A percentile compares a stretch with the other conserved stretches of the same genome.
These are phyloP conservation scores for Fusarium nelsonii DNA, from an alignment of 2,329 filamentous ascomycete species.

Conservation along the genomic window DNA sequence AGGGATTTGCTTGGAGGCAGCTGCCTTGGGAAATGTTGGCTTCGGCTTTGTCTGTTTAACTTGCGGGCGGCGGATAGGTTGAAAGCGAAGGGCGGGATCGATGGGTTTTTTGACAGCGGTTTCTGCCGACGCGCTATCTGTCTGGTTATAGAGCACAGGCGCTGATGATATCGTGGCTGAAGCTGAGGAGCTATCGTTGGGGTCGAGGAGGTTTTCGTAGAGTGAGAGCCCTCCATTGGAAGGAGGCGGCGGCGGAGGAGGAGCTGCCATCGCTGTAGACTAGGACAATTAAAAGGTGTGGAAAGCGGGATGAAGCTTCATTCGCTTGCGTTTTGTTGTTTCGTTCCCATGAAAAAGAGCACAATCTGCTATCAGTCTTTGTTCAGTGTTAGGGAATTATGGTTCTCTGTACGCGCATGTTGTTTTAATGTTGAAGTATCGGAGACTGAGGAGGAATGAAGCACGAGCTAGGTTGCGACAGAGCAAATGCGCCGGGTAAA, in stretches of 20 bases:
- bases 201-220: constrained; percentile 85
- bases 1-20: constrained; percentile 51
- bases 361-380: not conserved
- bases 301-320: not conserved
- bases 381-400: not conserved
- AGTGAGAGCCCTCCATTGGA: constrained; percentile 73
- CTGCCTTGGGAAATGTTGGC: constrained; percentile 64
- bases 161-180: constrained; percentile 80
- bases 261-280: constrained; percentile 47
- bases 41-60: constrained; percentile 70
- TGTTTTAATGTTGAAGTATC: not conserved
- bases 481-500: constrained; percentile 49
- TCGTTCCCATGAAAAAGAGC: not conserved
- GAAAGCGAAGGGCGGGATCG: constrained; percentile 79
- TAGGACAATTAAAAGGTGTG: not conserved
- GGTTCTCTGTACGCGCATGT: not conserved
- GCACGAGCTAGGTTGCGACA: not conserved
- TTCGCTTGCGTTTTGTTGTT: not conserved
- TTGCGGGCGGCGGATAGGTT: constrained; percentile 85
- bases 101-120: constrained; percentile 69
- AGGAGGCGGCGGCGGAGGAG: constrained; percentile 49
- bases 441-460: not conserved
- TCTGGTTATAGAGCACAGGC: constrained; percentile 77
- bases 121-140: constrained; percentile 59
- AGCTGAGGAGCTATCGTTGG: constrained; percentile 59